Evolutionary conservation across 192 early-diverging fungal species (phyloP), one percentile per base, ranked within the genome.

Genomic region (Obelidium mucronatum): DNA sequence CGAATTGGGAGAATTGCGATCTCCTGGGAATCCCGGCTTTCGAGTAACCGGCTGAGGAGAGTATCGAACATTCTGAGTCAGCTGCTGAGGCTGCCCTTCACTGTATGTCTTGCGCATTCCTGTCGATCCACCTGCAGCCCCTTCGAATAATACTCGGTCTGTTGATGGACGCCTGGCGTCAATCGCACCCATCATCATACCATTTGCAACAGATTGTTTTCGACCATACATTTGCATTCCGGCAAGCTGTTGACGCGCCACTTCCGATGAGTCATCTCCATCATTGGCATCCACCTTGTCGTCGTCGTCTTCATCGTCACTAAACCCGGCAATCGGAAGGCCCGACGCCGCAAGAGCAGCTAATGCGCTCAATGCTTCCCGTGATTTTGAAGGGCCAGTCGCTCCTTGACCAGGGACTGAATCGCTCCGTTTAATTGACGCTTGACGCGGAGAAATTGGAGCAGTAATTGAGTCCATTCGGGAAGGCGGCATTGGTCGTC

Each of bases 301-400:
- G 31, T 35, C 55, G 36, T 61, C 58, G 26, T 31, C 30, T 36
- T 75, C 73, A 42, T 75, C 73, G 61, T 75, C 73, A 40, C 58
- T 63, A 61, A 63, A 75, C 17, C 73, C 73, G 8, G 60, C 73
- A 30, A 62, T 36, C 26, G 73, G 73, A 34, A 62, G 59, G 13
- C 73, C 60, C 22, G 35, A 26, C 4, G 40, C 15, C 3, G 67
- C 67, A 8, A 68, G 17, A 42, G 34, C 13, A 19, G 67, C 67
- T 15, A 68, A 34, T 30, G 67, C 67, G 31, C 51, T 52, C 42
- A 68, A 34, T 4, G 42, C 67, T 17, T 68, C 42, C 40, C 67
- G 64, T 22, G 26, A 22, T 67, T 67, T 67, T 22, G 35, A n/a
- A 40, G 19, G 22, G 66, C 44, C 66, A 13, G 66, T n/a, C n/a